Evolutionary conservation across 257 asterid species (phyloP).

Genomic region (Fraxinus anomala): DNA sequence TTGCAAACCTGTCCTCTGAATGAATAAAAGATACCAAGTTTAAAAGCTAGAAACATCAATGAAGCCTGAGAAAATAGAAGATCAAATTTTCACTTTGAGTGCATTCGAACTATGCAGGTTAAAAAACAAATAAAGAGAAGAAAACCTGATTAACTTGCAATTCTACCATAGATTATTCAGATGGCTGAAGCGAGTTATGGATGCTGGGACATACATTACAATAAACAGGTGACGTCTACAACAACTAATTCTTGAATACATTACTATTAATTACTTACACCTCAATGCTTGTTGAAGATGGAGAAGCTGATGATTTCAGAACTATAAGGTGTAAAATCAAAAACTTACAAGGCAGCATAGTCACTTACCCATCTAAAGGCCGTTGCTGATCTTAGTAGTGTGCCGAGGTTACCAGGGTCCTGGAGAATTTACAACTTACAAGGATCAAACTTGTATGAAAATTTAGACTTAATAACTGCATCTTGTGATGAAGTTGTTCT

Average conservation of each 20-base stretch:
- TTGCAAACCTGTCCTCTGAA: not conserved
- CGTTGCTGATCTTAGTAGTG: constrained; percentile 81
- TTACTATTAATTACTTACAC: not conserved
- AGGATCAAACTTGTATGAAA: not conserved
- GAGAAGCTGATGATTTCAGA: not conserved
- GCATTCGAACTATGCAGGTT: not conserved
- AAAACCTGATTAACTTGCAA: not conserved
- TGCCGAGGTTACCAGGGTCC: constrained; percentile 98
- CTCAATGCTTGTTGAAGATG: not conserved
- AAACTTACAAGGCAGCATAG: not conserved
- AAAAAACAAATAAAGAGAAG: not conserved
- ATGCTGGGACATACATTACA: not conserved
- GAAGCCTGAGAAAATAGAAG: not conserved
- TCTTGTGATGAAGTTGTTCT: constrained; percentile 5
- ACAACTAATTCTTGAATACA: not conserved
- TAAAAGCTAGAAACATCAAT: not conserved
- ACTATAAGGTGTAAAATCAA: not conserved
- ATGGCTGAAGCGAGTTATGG: not conserved
- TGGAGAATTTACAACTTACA: constrained; percentile 32
- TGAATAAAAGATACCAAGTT: not conserved
- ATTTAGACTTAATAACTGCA: not conserved
- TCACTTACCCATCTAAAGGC: constrained; percentile 90
- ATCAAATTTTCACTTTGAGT: not conserved
- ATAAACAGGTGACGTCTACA: not conserved
- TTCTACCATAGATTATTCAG: not conserved